Base-by-base conservation (phyloP, 495 filamentous ascomycete species). In the Aspergillus egyptiacus region DNA sequence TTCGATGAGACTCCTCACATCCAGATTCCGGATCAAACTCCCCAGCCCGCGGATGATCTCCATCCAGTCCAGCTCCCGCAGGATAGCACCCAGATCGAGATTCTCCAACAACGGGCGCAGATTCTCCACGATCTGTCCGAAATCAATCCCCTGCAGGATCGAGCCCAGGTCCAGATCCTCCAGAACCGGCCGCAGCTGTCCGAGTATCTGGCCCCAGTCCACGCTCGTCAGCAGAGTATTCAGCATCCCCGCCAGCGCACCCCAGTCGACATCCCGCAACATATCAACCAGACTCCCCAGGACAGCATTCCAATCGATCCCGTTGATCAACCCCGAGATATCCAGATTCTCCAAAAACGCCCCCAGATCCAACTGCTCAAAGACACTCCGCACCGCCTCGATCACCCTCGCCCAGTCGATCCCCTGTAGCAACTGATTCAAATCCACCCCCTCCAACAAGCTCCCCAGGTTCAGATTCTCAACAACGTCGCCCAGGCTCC, bases 11-110 rank as follows among this genome's bases (percentile, higher is more conserved):
- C 39, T 28, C 5, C 48, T 31, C 13, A 50, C 28, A 27, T 50
- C 38, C 0, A 60, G 15, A 33, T 53, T 57, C 30, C 42, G 15
- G 2, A 57, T 3, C 11, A 54, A 3, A 8, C 33, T 24, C 2
- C 47, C 50, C 13, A 60, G 30, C 6, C 37, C n/a, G n/a, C n/a
- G n/a, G n/a, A n/a, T n/a, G n/a, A n/a, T n/a, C n/a, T n/a, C n/a
- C n/a, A n/a, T n/a, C n/a, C n/a, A n/a, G n/a, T n/a, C n/a, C n/a
- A n/a, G n/a, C n/a, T n/a, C 47, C 27, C 14, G 37, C 14, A 48
- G n/a, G 13, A 48, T 19, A 3, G 33, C 2, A 13, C 24, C 45
- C 45, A 37, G 35, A 11, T 37, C 35, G 1, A 37, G 15, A 20
- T 37, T 20, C 17, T 17, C 14, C 2, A 35, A 15, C n/a, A 35